Base-by-base conservation (phyloP, 1,284 basidiomycete genomes). In the Cryptococcus sp. region DNA sequence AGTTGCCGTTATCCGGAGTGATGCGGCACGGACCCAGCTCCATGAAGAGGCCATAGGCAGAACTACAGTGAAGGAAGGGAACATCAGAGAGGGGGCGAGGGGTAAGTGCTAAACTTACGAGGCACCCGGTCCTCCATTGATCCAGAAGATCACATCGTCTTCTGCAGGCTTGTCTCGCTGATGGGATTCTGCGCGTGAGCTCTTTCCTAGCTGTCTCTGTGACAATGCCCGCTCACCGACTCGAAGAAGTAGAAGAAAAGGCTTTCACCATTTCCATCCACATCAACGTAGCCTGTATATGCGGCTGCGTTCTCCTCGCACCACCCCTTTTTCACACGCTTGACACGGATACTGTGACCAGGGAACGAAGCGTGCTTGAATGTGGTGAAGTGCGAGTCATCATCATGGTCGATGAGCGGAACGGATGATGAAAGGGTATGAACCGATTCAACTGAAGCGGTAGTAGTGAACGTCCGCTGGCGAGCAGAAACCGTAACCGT, bases 171-270 rank as follows among this genome's bases (percentile, higher is more conserved):
- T 80, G 49, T 82, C 81, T 57, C 89, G 80, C 42, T 45, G 42
- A 19, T 45, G 42, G 11, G 22, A 17, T 35, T 10, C 31, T 35
- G 31, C 31, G 31, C 5, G 42, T 45, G 3, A 45, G n/a, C n/a
- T 45, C 22, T 3, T 23, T 19, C 17, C 19, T 19, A 45, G 42
- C 22, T 23, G 42, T 19, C 19, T 19, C 17, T 23, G 19, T 45
- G 16, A 23, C n/a, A 45, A 19, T 17, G 13, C 3, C 42, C 13
- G 17, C 42, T 45, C 42, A 45, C 25, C 54, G 86, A 88, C 75
- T 90, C 88, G 74, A 91, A 91, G 80, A 90, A 91, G 77, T 88
- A 90, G 79, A 91, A 91, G 81, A 90, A 91, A 70, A 86, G 81
- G 62, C 86, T 85, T 59, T 86, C 82, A 5, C 87, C 86, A 62